Base-by-base conservation (phyloP, 768 basidiomycete species). In the Mycena vulgaris region DNA sequence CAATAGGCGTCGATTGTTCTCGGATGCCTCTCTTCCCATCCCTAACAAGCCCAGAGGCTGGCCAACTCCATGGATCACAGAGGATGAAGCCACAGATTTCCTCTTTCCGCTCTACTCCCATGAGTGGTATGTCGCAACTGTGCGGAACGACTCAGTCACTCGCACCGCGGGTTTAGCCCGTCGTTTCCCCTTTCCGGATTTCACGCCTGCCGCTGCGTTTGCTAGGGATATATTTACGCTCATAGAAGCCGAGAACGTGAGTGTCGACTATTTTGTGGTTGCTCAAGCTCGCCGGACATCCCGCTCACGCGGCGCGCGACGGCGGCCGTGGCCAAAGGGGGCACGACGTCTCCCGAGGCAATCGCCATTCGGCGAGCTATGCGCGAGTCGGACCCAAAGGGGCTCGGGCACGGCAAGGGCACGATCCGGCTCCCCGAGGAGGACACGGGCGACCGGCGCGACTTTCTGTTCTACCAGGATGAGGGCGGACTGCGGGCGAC, bases 381-480 rank as follows among this genome's bases (percentile, higher is more conserved):
- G 85, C 92, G 94, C 13, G 85, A 89, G 33, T 94, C 94, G 2
- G 95, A 96, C 76, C 92, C 91, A 0, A 91, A 94, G 73, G 87
- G 88, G 2, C 83, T 96, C 2, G 91, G 88, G 10, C 79, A 80
- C 27, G 80, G 80, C 16, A 81, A 82, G 39, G 81, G 78, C 10
- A 81, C 85, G 0, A 81, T 90, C 37, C 83, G 87, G 63, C 84
- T 92, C 31, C 92, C 89, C 0, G 92, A 92, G 75, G 82, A 88
- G 76, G 88, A 93, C 76, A 86, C 87, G 2, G 88, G 89, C 39
- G 89, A 93, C 66, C 82, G 89, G 21, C 85, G 90, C 37, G 89
- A 94, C 66, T 95, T 97, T 78, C 80, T 98, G 30, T 99, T 99
- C 81, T 98, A 98, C 78, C 95, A 97, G 75, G 97, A 99, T 77